A percentile compares a stretch with the other conserved stretches of the same genome.
Conservation (phyloP, 345 rosid genomes). For the Rhizophora mangle region DNA sequence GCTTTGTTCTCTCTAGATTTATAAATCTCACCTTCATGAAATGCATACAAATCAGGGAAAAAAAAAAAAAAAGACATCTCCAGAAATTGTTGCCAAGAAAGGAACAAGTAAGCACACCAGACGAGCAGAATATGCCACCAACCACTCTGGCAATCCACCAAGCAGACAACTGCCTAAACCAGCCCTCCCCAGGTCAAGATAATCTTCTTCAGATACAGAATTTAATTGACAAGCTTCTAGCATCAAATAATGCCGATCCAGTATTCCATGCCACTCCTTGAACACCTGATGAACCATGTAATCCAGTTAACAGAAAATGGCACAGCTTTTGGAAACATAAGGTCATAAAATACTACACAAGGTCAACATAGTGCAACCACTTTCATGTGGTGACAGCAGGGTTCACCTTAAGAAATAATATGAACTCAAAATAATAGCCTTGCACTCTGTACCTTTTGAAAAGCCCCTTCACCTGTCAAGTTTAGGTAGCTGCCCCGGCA, state of each 20-base stretch:
- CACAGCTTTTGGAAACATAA: background rate
- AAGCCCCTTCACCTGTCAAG: slow-evolving; percentile 99
- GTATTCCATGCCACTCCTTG: slow-evolving; percentile 85
- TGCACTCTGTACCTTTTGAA: slow-evolving; percentile 61
- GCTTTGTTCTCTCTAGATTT: slow-evolving; percentile 91
- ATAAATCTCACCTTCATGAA: slow-evolving; percentile 89
- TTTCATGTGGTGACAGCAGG: background rate
- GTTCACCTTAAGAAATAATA: no score
- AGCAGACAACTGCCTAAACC: slow-evolving; percentile 97
- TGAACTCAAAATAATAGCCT: background rate
- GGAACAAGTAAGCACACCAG: slow-evolving; percentile 49
- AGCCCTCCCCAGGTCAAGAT: slow-evolving; percentile 94
- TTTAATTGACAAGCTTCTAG: slow-evolving; percentile 80
- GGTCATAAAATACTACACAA: background rate
- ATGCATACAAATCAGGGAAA: slow-evolving; percentile 10
- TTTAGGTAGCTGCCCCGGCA: slow-evolving; percentile 99
- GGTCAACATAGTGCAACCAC: background rate
- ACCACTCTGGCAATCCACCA: slow-evolving; percentile 97
- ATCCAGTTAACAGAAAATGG: slow-evolving; percentile 11
- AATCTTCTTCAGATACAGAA: slow-evolving; percentile 92
- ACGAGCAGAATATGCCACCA: slow-evolving; percentile 92
- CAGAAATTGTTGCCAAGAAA: background rate
- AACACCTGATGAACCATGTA: slow-evolving; percentile 54
- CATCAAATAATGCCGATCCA: slow-evolving; percentile 84
- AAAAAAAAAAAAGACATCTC: slow-evolving; percentile 9